Base-by-base conservation (phyloP, 108 stramenopile species). In the Pseudonitzschia multiseries region DNA sequence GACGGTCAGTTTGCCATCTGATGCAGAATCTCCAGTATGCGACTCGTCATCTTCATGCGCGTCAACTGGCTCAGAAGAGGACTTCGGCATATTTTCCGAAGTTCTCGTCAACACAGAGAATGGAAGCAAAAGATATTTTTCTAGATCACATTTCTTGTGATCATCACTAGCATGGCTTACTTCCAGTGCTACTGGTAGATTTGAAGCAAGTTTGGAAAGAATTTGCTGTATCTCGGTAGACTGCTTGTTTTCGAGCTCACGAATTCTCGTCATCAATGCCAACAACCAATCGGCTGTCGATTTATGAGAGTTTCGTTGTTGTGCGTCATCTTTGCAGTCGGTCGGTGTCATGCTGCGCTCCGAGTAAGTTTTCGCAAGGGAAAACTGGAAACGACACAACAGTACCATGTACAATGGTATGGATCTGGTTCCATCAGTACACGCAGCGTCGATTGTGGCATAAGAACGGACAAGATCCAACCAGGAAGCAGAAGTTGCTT, bases 341-440 rank as follows among this genome's bases (percentile, higher is more conserved):
- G 21, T 27, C 44, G 28, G 13, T n/a, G 54, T 14, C 14, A 22
- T 13, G 17, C 24, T 27, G 24, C 54, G 75, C 61, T 33, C 61
- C 14, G 61, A 36, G 36, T 69, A 69, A 10, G 75, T 21, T 15
- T 76, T 46, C 60, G 68, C 21, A 60, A 76, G 52, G 44, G 68
- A 69, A 24, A 52, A 32, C 53, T 69, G 75, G 36, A 76, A 76
- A 31, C 61, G 75, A 14, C 61, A 63, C 27, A 76, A 46, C 42
- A 76, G 14, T 27, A 76, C 31, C 68, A 76, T 69, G 75, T 76
- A 76, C 22, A 69, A 22, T 24, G 75, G 75, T 48, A 63, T 64
- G 51, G 59, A 33, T 27, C 32, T 31, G 40, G 60, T 9, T 6
- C 44, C 9, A 13, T n/a, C 24, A n/a, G 36, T 1, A 15, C n/a